phyloP scores from a whole-genome alignment of 805 yeast species.

The Torulaspora microellipsoides region DNA sequence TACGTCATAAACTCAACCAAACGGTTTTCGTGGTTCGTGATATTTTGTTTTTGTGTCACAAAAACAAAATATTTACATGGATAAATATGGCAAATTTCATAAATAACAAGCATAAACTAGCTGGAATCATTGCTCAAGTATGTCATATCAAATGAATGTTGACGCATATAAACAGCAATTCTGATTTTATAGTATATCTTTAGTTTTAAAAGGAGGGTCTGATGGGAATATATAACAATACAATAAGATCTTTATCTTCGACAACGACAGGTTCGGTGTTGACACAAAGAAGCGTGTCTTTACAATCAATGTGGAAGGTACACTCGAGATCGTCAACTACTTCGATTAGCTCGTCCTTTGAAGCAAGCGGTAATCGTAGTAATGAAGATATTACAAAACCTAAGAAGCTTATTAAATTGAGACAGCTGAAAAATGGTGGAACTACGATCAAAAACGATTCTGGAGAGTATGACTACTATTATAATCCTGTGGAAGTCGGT shows the following conservation, averaged over 20 bases:
- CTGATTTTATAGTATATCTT: too few species aligned
- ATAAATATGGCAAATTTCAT: too few species aligned
- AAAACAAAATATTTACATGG: background rate
- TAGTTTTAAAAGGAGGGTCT: too few species aligned
- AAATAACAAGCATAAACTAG: too few species aligned
- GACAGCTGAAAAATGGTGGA: constrained; percentile 18
- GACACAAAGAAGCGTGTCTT: background rate
- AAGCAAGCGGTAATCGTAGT: too few species aligned
- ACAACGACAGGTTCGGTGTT: background rate
- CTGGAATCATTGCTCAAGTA: too few species aligned
- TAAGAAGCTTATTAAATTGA: constrained; percentile 13
- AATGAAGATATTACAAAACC: background rate
- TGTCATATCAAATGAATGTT: too few species aligned
- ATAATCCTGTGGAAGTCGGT: constrained; percentile 14
- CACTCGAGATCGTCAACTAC: background rate
- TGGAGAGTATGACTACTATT: constrained; percentile 15
- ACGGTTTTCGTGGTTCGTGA: too few species aligned
- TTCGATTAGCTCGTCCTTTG: too few species aligned
- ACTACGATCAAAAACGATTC: constrained; percentile 20
- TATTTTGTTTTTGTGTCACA: background rate
- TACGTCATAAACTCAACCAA: too few species aligned
- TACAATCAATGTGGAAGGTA: background rate
- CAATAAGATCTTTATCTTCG: constrained; percentile 5
- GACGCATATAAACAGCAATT: too few species aligned
- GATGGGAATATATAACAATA: constrained; percentile 1